Evolutionary conservation across 805 yeast genomes (phyloP).

Genomic region (Wickerhamiella australiensis): DNA sequence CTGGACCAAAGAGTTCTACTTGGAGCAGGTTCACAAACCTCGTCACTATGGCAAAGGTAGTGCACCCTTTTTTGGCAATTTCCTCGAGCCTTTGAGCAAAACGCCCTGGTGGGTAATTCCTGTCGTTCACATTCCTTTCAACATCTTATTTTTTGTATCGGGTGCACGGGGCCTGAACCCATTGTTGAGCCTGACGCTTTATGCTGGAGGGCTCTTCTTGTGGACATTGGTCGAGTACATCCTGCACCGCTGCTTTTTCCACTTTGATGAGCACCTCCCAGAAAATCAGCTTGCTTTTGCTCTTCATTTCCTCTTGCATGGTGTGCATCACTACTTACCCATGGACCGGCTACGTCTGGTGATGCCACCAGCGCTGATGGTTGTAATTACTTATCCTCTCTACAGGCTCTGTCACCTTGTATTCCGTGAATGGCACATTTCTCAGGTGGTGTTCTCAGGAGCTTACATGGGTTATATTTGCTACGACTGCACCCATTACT

Average conservation of each 20-base stretch:
- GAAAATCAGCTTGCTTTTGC: slow-evolving; percentile 63
- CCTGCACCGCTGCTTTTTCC: slow-evolving; percentile 86
- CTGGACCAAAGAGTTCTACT: slow-evolving; percentile 77
- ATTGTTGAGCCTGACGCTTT: slow-evolving; percentile 42
- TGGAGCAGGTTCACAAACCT: slow-evolving; percentile 95
- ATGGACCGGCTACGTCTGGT: slow-evolving; percentile 91
- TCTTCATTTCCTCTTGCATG: slow-evolving; percentile 82
- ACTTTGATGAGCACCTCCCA: slow-evolving; percentile 78
- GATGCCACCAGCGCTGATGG: slow-evolving; percentile 86
- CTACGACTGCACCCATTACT: slow-evolving; percentile 90
- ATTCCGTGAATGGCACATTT: slow-evolving; percentile 63
- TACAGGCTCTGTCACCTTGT: slow-evolving; percentile 62
- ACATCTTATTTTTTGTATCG: slow-evolving; percentile 45
- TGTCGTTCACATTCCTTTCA: slow-evolving; percentile 71
- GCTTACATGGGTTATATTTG: slow-evolving; percentile 86
- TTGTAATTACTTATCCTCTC: slow-evolving; percentile 64
- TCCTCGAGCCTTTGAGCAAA: slow-evolving; percentile 77
- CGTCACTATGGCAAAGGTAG: slow-evolving; percentile 96
- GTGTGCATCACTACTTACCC: slow-evolving; percentile 93
- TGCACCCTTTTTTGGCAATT: slow-evolving; percentile 90
- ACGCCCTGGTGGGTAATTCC: slow-evolving; percentile 97
- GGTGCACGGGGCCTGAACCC: slow-evolving; percentile 42
- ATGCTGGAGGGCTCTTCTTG: slow-evolving; percentile 68
- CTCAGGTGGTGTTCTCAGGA: slow-evolving; percentile 90
- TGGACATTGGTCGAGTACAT: slow-evolving; percentile 90